Base-by-base conservation (phyloP, 169 alveolate genomes). In the Plasmodium gaboni region DNA sequence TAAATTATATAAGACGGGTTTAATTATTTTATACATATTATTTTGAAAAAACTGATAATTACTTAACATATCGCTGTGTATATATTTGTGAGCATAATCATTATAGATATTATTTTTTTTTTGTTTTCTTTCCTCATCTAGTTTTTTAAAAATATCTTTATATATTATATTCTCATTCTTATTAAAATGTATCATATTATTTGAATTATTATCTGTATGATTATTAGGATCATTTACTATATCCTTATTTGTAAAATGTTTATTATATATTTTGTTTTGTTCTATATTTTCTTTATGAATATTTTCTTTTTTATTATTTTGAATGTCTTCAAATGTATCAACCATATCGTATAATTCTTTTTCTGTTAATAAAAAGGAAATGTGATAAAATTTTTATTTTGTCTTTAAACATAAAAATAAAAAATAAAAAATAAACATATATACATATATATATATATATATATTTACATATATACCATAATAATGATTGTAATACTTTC, bases 301-400 rank as follows among this genome's bases (percentile, higher is more conserved):
- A 7, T 60, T 60, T 60, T 60, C 42, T 15, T 67, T 15, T 24
- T 15, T 67, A 48, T 44, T n/a, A 48, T 64, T 46, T 38, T 68
- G 13, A 38, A 63, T 60, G 12, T 78, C 61, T 13, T 24, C 70
- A 22, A 63, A 76, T 48, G 63, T 76, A 19, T 76, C 88, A 55
- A 76, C 26, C 50, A 76, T 6, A 71, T 76, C 76, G 42, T 68
- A 46, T 32, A 22, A 67, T 76, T 76, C 88, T 64, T 7, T 64
- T 19, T 55, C 88, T 76, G 67, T 24, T 10, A 19, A 69, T 24
- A 64, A 42, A 69, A 55, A 64, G 15, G 19, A 32, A 65, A 65
- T 9, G 38, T 10, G 38, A 65, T 9, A 32, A 65, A 65, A 50
- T 12, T 2, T 2, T 6, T 50, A 12, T 50, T 50, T 1, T 6